Conservation (phyloP, 192 early-diverging fungal genomes). For the Endogone sp. region DNA sequence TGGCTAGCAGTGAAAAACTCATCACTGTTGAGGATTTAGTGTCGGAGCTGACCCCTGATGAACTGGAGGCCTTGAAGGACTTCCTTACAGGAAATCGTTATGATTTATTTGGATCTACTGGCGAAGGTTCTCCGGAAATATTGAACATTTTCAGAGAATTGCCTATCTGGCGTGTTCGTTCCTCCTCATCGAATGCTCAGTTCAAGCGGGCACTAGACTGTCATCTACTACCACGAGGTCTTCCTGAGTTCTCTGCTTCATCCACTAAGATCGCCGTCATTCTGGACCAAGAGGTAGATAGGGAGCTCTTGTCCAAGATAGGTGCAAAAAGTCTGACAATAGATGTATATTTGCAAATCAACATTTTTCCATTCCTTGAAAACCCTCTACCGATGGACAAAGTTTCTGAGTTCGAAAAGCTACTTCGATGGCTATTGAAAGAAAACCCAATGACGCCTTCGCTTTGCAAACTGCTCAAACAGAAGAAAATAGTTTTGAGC, state of each 20-base stretch:
- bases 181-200: background rate
- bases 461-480: background rate
- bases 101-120: background rate
- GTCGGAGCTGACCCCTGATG: background rate
- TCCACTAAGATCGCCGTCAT: background rate
- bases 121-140: background rate
- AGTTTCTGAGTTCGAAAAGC: background rate
- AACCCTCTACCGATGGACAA: background rate
- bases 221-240: background rate
- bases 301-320: background rate
- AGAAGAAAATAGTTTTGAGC: background rate
- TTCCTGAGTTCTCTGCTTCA: background rate
- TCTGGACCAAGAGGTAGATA: background rate
- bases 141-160: background rate
- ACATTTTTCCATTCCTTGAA: background rate
- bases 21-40: background rate
- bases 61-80: background rate
- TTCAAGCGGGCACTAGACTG: background rate
- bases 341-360: background rate
- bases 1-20: background rate
- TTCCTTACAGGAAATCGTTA: background rate
- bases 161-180: background rate
- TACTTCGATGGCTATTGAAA: background rate
- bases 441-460: background rate
- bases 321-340: background rate